phyloP scores from a whole-genome alignment of 441 rosid genomes.

The Caryocar brasiliense region DNA sequence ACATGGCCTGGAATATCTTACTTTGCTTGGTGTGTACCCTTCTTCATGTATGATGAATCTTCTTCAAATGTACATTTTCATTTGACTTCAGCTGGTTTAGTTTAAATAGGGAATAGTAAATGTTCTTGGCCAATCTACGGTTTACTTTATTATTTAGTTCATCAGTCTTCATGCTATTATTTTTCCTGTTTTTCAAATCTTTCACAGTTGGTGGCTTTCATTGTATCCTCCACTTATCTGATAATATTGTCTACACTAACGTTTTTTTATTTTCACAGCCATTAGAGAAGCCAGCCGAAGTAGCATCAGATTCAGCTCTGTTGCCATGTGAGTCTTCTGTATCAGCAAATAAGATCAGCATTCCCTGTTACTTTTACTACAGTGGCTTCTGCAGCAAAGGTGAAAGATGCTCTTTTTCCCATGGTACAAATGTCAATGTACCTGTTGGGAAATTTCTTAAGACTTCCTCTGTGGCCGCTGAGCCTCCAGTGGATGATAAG shows the following conservation, averaged over 20 bases:
- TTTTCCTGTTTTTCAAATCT: too few species aligned
- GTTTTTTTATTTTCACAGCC: constrained; percentile 30
- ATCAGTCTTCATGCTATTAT: too few species aligned
- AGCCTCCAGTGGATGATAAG: constrained; percentile 13
- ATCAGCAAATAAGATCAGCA: constrained; percentile 21
- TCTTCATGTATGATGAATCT: too few species aligned
- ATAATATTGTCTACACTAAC: not conserved
- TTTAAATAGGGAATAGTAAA: too few species aligned
- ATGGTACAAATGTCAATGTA: constrained; percentile 22
- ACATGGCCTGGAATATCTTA: too few species aligned
- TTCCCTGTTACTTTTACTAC: constrained; percentile 44
- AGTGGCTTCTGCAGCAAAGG: constrained; percentile 46
- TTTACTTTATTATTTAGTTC: too few species aligned
- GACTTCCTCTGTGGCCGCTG: constrained; percentile 5
- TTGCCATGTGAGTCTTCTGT: constrained; percentile 17
- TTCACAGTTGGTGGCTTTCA: not conserved
- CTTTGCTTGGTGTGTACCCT: too few species aligned
- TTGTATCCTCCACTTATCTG: not conserved
- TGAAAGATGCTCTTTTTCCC: constrained; percentile 34
- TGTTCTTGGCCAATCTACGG: too few species aligned
- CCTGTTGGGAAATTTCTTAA: constrained; percentile 15
- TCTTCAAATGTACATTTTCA: too few species aligned
- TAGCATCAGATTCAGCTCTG: constrained; percentile 16
- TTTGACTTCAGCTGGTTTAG: too few species aligned
- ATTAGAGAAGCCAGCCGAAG: constrained; percentile 26